A percentile compares a stretch with the other conserved stretches of the same genome.
Conservation (phyloP, 2,329 filamentous ascomycete genomes). For the Fusarium neocosmosporiellum region DNA sequence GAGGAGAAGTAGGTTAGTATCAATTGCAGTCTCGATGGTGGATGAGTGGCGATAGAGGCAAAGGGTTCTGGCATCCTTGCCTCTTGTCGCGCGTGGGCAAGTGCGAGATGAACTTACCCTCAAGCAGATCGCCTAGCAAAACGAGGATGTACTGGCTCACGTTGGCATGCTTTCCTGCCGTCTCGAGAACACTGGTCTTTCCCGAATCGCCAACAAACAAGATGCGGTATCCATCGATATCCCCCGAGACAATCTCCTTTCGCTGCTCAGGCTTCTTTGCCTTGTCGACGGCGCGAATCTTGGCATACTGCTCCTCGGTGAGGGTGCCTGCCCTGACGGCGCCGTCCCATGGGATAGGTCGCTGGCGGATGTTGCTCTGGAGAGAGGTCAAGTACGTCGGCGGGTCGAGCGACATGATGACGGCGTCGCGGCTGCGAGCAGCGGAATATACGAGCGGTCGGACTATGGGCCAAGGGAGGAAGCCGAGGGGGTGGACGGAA, state of each 20-base stretch:
- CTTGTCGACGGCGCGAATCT: conserved; percentile 97
- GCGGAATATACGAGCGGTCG: conserved; percentile 24
- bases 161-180: conserved; percentile 85
- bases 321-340: conserved; percentile 93
- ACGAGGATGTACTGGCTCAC: conserved; percentile 97
- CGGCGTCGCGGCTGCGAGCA: conserved; percentile 44
- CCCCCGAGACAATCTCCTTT: conserved; percentile 81
- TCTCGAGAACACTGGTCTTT: conserved; percentile 79
- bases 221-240: conserved; percentile 81
- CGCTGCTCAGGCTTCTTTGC: conserved; percentile 87
- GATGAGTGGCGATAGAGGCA: conserved; percentile 15
- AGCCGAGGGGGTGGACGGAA: conserved; percentile 10
- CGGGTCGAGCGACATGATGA: conserved; percentile 87
- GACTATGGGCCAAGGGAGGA: conserved; percentile 18
- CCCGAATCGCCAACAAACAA: conserved; percentile 84
- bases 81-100: conserved; percentile 6
- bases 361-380: conserved; percentile 95
- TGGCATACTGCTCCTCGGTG: conserved; percentile 91
- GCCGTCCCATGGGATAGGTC: conserved; percentile 97
- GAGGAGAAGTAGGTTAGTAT: conserved; percentile 34
- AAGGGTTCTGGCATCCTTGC: conserved; percentile 3
- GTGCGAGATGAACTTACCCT: conserved; percentile 67
- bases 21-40: conserved; percentile 1
- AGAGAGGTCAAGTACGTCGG: conserved; percentile 87
- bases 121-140: conserved; percentile 85